Conservation (phyloP, 108 stramenopile species). For the Conticribra guillardii region DNA sequence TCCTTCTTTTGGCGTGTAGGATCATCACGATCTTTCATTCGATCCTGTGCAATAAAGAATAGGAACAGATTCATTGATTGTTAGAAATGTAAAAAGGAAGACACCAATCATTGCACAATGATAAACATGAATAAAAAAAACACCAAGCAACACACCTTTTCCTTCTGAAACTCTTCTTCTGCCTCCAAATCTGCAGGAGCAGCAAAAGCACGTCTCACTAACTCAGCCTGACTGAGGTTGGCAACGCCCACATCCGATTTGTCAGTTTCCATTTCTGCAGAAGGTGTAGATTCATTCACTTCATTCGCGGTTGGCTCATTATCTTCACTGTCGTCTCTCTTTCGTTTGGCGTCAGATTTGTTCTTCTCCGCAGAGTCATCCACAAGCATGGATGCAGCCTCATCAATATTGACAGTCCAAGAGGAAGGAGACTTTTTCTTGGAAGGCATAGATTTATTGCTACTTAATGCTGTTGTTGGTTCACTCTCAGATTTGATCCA, state of each 20-base stretch:
- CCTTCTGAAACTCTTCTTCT: conserved; percentile 90
- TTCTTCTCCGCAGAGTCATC: conserved; percentile 20
- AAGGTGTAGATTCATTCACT: conserved; percentile 16
- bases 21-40: conserved; percentile 74
- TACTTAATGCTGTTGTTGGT: background rate
- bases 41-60: conserved; percentile 22
- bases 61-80: background rate
- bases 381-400: conserved; percentile 50
- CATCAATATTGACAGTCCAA: conserved; percentile 33
- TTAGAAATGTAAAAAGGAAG: background rate
- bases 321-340: background rate
- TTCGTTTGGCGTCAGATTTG: conserved; percentile 13
- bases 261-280: conserved; percentile 8
- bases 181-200: conserved; percentile 74
- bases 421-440: conserved; percentile 23
- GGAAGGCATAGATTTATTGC: background rate
- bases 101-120: conserved; percentile 5
- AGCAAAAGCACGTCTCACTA: conserved; percentile 93
- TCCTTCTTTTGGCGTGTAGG: conserved; percentile 68
- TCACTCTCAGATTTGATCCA: conserved; percentile 25
- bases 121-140: background rate
- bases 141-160: conserved; percentile 62
- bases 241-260: conserved; percentile 23
- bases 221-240: conserved; percentile 81
- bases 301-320: background rate